Evolutionary conservation across 2,329 filamentous ascomycete species (phyloP).

Genomic region (Microcera coccophila): DNA sequence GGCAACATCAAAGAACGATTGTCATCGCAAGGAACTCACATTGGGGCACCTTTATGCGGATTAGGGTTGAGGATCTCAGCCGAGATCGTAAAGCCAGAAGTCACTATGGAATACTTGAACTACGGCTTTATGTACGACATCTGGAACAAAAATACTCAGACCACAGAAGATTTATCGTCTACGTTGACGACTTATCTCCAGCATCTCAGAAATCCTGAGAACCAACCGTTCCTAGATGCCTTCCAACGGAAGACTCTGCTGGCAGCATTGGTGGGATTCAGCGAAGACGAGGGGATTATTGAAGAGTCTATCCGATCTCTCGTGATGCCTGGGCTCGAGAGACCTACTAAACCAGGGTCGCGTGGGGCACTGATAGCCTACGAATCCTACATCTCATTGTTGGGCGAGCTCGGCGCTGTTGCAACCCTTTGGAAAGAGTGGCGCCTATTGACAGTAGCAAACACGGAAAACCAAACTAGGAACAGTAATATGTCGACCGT

Average conservation of each 20-base stretch:
- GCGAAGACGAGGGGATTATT: conserved; percentile 17
- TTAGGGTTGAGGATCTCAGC: conserved; percentile 32
- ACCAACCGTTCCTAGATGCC: conserved; percentile 3
- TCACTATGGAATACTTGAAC: conserved; percentile 23
- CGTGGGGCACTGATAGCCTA: conserved; percentile 17
- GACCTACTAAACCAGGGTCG: background rate
- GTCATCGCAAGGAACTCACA: conserved; percentile 15
- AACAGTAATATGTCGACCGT: conserved; percentile 1
- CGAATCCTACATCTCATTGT: conserved; percentile 25
- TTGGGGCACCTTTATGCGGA: conserved; percentile 29
- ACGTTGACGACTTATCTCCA: conserved; percentile 16
- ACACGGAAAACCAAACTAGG: background rate
- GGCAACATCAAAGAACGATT: conserved; percentile 39
- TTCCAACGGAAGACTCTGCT: conserved; percentile 25
- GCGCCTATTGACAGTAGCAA: conserved; percentile 11
- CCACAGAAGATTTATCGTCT: conserved; percentile 19
- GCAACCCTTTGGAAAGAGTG: conserved; percentile 32
- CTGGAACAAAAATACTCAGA: conserved; percentile 11
- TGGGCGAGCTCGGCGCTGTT: conserved; percentile 31
- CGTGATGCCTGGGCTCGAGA: conserved; percentile 10
- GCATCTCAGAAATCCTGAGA: conserved; percentile 7
- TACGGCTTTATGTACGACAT: conserved; percentile 16
- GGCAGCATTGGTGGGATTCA: conserved; percentile 28
- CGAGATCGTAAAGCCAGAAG: conserved; percentile 20
- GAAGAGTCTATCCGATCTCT: conserved; percentile 26